Base-by-base conservation (phyloP, 2,329 filamentous ascomycete genomes). In the Colletotrichum orbiculare region DNA sequence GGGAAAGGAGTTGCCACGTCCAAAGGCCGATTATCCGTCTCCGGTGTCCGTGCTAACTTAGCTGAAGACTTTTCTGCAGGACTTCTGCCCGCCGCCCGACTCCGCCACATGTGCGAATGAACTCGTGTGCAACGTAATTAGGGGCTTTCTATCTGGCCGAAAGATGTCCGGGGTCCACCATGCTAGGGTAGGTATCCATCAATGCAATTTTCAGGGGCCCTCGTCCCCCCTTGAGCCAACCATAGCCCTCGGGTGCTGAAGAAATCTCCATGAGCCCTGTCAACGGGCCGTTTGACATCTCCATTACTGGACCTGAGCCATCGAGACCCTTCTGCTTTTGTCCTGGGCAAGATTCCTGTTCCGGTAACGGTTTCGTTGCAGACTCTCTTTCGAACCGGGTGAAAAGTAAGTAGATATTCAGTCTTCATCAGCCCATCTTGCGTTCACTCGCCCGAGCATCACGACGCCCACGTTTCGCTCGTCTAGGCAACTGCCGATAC, bases 281-380 rank as follows among this genome's bases (percentile, higher is more conserved):
- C 15, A 46, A 33, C 58, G 62, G 62, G 42, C 62, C 58, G 62
- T 53, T 53, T 65, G 62, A 62, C 52, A 65, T 53, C 47, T 55
- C 58, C 37, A 50, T 15, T 41, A 39, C 6, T 47, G 9, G 58
- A 15, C 17, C n/a, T 8, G 38, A 47, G 42, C 46, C 58, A 57
- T 41, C 46, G 41, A 35, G 37, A 37, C 43, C 38, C 33, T 34
- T 45, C n/a, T 41, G 49, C 25, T n/a, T 34, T 17, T 38, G 25
- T 15, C 15, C 17, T 39, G 25, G 15, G 52, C 33, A 39, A 13
- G 38, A 11, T 48, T 39, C 11, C 42, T 17, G 15, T 15, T 56
- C 13, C 5, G 38, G 38, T 10, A 5, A 41, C 38, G 4, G 13
- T 13, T 9, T 10, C 6, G 38, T 41, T 41, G 13, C 38, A 41